Base-by-base conservation (phyloP, 2,329 filamentous ascomycete genomes). In the Zymoseptoria passerinii region DNA sequence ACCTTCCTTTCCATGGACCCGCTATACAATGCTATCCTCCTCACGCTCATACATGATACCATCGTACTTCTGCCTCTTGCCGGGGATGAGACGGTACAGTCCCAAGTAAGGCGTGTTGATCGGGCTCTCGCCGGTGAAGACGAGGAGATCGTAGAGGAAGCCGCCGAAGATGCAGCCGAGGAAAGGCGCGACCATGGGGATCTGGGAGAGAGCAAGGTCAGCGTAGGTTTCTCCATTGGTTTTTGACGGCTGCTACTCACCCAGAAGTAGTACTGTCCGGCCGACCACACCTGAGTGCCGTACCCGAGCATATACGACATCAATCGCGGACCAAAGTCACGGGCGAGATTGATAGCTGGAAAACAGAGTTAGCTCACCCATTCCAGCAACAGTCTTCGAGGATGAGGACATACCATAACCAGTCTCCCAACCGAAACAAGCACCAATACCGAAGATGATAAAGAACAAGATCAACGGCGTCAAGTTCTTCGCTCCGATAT, bases 381-480 rank as follows among this genome's bases (percentile, higher is more conserved):
- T 44, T n/a, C 35, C 35, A n/a, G 4, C n/a, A n/a, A 44, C 16
- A 44, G 10, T 16, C 2, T 44, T 7, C 35, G 16, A 40, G 10
- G 35, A 40, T 2, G 35, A 44, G 13, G n/a, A 44, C 19, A 50
- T 50, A 50, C 23, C 19, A 4, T 50, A 20, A 50, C 87, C 86
- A 1, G 87, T 90, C 71, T 90, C 82, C 85, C 85, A 89, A 6
- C 87, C 87, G 66, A 88, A 89, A 68, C 84, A 87, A 29, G 84
- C 83, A 18, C 86, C 86, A 20, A 90, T 83, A 7, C 86, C 87
- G 67, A 89, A 89, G 61, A 90, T 84, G 52, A 89, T 75, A 72
- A 89, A 89, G 73, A 89, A 87, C 5, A 89, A 73, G 7, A 77
- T 81, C 1, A 90, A 73, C 0, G 86, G 83, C 57, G 82, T 77